Evolutionary conservation across 352 stramenopile genomes (phyloP), one percentile per base, ranked within the genome.

Genomic region (Globisporangium mamillatum): DNA sequence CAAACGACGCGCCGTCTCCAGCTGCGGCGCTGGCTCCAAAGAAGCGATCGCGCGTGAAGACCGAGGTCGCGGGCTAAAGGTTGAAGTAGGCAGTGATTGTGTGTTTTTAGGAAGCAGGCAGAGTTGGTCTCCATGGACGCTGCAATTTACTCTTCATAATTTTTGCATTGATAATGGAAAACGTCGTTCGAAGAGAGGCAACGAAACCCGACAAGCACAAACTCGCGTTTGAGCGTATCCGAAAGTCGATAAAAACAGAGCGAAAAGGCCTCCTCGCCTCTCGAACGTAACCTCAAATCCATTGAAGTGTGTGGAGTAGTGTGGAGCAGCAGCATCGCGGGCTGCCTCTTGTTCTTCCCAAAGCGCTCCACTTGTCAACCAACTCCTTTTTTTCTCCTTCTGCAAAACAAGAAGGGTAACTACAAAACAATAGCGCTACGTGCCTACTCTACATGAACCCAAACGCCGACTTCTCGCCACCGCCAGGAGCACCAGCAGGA

Each of bases 371-470:
- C 20, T 20, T 20, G 55, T 58, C 53, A 36, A 9, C 50, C 22
- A 27, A 25, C 4, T 48, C 29, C 32, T 22, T 27, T 29, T 5
- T 9, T 9, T 2, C 3, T 10, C 29, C 38, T 46, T 27, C 32
- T 20, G 27, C 24, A 52, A 52, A 52, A 50, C 16, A 52, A 52
- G 44, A 24, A 10, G 5, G 44, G 44, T 52, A 52, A 44, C 44
- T 52, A 52, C 44, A 52, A 52, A 52, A 52, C 44, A 52, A 52
- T 24, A 52, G 18, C 44, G 44, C 44, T 24, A 52, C 18, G 18
- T 24, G 22, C 70, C 89, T 24, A 52, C 71, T 90, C 76, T 95
- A 94, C 88, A 95, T 93, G 75, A 95, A 95, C 73, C 85, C 89
- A 70, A 95, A 95, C 60, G 88, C 88, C 64, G 88, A 95, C 60